These are phyloP conservation scores for Oryza meridionalis DNA, from an alignment of 176 grass and related monocot genomes.

Conservation along the genomic window DNA sequence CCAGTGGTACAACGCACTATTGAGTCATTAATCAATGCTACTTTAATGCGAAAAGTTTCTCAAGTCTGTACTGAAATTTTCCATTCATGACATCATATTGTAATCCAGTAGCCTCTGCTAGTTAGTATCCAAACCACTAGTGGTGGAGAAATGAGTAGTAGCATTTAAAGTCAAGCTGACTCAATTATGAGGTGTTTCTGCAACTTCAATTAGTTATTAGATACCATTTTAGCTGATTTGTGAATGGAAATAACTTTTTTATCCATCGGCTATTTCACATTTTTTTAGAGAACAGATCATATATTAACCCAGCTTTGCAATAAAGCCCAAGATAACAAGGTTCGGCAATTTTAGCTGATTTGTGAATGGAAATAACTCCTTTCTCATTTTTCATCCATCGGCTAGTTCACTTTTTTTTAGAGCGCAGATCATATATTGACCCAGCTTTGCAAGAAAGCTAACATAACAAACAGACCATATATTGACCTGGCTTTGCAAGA, in stretches of 20 bases:
- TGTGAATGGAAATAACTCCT: neutral
- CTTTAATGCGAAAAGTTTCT: neutral
- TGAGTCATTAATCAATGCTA: conserved; percentile 2
- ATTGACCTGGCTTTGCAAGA: too few species aligned
- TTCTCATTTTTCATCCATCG: conserved; percentile 6
- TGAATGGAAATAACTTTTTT: conserved; percentile 7
- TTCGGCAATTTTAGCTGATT: neutral
- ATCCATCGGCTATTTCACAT: neutral
- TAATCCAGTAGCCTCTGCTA: neutral
- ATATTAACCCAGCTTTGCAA: too few species aligned
- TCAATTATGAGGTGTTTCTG: conserved; percentile 14
- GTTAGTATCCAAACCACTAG: conserved; percentile 13
- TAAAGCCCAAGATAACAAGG: too few species aligned
- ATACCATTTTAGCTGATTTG: neutral
- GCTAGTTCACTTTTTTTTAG: neutral
- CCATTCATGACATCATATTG: conserved; percentile 7
- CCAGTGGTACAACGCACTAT: neutral
- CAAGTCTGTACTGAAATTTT: neutral
- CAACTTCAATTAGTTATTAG: conserved; percentile 6
- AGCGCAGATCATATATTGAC: too few species aligned
- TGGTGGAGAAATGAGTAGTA: neutral
- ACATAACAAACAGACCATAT: too few species aligned
- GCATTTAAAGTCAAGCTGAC: conserved; percentile 1
- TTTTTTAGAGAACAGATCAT: too few species aligned
- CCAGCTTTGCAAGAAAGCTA: too few species aligned